Percentiles rank a stretch among this genome's conserved stretches.
phyloP scores from a whole-genome alignment of 176 grass and related monocot species.

The Eragrostis nindensis region DNA sequence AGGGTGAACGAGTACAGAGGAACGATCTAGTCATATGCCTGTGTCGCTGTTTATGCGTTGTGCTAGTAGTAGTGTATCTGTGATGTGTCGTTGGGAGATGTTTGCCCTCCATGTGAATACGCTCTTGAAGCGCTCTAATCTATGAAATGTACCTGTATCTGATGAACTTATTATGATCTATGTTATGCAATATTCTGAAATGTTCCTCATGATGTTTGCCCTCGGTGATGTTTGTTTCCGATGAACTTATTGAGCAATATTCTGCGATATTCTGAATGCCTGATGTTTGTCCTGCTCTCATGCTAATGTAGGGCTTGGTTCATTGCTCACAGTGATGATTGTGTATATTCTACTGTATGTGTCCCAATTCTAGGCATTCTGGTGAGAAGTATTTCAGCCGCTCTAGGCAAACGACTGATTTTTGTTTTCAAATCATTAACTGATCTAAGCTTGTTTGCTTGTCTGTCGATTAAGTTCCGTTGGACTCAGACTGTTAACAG shows the following conservation, averaged over 20 bases:
- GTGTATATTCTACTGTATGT: background rate
- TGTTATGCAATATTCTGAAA: slow-evolving; percentile 14
- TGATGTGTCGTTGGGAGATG: slow-evolving; percentile 21
- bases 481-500: background rate
- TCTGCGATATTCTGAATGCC: background rate
- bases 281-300: background rate
- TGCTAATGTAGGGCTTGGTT: background rate
- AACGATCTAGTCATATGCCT: background rate
- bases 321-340: background rate
- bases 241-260: slow-evolving; percentile 4
- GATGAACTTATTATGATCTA: slow-evolving; percentile 24
- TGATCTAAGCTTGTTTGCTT: background rate
- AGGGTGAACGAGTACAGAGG: background rate
- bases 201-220: background rate
- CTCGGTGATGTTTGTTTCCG: background rate
- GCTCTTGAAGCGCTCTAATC: slow-evolving; percentile 12
- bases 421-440: background rate
- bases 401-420: background rate
- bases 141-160: slow-evolving; percentile 31
- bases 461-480: background rate
- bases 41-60: background rate
- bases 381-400: background rate
- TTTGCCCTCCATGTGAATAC: slow-evolving; percentile 40
- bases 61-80: slow-evolving; percentile 11
- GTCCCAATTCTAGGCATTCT: background rate